Evolutionary conservation across 495 filamentous ascomycete species (phyloP), one percentile per base, ranked within the genome.

Genomic region (Eremomyces bilateralis): DNA sequence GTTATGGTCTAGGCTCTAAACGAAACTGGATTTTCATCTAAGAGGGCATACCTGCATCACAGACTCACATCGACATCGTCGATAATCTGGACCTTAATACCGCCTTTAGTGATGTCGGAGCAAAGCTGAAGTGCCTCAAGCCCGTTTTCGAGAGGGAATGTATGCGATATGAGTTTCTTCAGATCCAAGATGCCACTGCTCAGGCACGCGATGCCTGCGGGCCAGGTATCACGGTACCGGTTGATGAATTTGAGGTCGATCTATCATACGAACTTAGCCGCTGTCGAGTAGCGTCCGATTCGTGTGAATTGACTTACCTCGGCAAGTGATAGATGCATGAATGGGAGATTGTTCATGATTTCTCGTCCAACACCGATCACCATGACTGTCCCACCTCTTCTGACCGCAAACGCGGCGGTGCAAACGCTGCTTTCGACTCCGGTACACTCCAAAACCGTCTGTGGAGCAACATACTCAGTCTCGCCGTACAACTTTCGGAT

Each of bases 241-340:
- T 73, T 71, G 36, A 71, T 73, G 44, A 73, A 70, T 28, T 64
- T 65, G 31, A 73, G 50, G 38, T 70, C 58, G 37, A 75, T 73
- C 68, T 64, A 28, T n/a, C n/a, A n/a, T n/a, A 25, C 15, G 12
- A 15, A 31, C 3, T 21, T 15, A n/a, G 16, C 20, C 2, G 15
- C 32, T 27, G 15, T 39, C 21, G 20, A 27, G 30, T 21, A 25
- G 29, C 12, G 1, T 24, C 20, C 22, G 20, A 41, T 27, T 25
- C n/a, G 20, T 34, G 25, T n/a, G 32, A 20, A 42, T 24, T 38
- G 3, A 24, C 33, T 4, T 37, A 40, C 39, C 32, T 73, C 69
- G 4, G 66, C 61, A 20, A 73, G 41, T 10, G 63, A 68, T 32
- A 74, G 42, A 42, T 72, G 68, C 71, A 75, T 75, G 42, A 75